A percentile compares a stretch with the other conserved stretches of the same genome.
phyloP scores from a whole-genome alignment of 176 grass and related monocot species.

The Panicum miliaceum region DNA sequence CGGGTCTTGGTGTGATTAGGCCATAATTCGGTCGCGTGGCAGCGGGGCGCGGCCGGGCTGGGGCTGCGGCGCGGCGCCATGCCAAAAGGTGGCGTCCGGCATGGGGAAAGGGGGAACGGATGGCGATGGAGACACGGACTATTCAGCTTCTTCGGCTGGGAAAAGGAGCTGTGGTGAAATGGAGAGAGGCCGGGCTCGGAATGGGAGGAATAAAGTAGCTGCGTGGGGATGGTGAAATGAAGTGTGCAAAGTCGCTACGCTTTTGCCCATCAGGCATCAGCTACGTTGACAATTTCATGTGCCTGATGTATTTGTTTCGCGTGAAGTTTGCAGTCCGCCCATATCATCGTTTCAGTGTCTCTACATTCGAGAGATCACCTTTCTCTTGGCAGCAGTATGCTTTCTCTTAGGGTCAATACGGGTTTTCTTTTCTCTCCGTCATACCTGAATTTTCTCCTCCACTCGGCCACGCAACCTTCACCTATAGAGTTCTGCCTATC shows the following conservation, averaged over 20 bases:
- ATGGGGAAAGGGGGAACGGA: background rate
- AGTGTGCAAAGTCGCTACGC: background rate
- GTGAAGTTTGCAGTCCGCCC: background rate
- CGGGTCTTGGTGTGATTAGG: conserved; percentile 58
- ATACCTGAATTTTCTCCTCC: no score
- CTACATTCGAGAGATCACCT: background rate
- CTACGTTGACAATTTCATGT: background rate
- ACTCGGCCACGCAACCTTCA: no score
- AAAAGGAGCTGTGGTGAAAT: conserved; percentile 28
- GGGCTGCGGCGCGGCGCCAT: background rate
- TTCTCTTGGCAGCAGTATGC: background rate
- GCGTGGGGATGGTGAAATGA: background rate
- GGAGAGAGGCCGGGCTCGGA: conserved; percentile 22
- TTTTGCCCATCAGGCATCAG: background rate
- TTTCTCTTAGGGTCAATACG: no score
- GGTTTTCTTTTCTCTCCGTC: no score
- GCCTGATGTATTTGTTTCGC: background rate
- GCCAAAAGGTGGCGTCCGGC: conserved; percentile 30
- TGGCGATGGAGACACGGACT: conserved; percentile 9
- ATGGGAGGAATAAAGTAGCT: conserved; percentile 29
- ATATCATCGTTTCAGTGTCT: background rate
- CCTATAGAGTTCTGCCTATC: no score
- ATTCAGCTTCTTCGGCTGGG: conserved; percentile 14
- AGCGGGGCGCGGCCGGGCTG: conserved; percentile 11
- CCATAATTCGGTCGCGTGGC: conserved; percentile 59